Conservation (phyloP, 2,329 filamentous ascomycete genomes). For the Byssochlamys sp. region DNA sequence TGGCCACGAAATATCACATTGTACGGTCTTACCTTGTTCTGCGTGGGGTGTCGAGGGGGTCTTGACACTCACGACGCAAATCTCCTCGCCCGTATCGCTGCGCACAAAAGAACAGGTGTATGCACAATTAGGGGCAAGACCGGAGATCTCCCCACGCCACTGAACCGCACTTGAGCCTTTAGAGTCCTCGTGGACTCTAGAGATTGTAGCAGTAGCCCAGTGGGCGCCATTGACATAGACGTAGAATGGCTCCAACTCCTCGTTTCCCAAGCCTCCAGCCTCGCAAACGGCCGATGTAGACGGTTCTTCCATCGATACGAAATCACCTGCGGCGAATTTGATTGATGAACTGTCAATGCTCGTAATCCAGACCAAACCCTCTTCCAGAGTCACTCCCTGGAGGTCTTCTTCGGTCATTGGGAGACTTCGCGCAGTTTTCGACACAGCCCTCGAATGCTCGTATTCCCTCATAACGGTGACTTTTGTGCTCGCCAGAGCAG, state of each 20-base stretch:
- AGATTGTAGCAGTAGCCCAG: constrained; percentile 54
- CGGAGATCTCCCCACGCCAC: constrained; percentile 56
- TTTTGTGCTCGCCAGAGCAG: constrained; percentile 87
- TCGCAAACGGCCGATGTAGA: constrained; percentile 20
- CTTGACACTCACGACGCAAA: constrained; percentile 53
- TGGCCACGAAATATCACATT: constrained; percentile 11
- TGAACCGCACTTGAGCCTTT: constrained; percentile 37
- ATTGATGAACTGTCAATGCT: constrained; percentile 38
- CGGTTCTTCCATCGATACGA: constrained; percentile 24
- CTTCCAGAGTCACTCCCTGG: constrained; percentile 31
- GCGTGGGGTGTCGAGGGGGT: constrained; percentile 50
- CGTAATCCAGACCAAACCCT: constrained; percentile 39
- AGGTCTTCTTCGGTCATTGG: constrained; percentile 35
- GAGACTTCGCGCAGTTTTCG: constrained; percentile 28
- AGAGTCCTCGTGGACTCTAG: constrained; percentile 35
- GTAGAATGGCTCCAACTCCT: constrained; percentile 50
- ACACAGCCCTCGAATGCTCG: constrained; percentile 57
- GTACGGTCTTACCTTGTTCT: constrained; percentile 43
- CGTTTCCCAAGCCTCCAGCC: constrained; percentile 15
- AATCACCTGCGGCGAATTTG: constrained; percentile 38
- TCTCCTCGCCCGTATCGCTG: constrained; percentile 46
- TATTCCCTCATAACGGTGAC: constrained; percentile 90
- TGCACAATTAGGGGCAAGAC: constrained; percentile 54
- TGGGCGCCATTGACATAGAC: constrained; percentile 56
- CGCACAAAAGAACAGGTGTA: constrained; percentile 56